phyloP scores from a whole-genome alignment of 2,329 filamentous ascomycete genomes.

The Colletotrichum chlorophyti region DNA sequence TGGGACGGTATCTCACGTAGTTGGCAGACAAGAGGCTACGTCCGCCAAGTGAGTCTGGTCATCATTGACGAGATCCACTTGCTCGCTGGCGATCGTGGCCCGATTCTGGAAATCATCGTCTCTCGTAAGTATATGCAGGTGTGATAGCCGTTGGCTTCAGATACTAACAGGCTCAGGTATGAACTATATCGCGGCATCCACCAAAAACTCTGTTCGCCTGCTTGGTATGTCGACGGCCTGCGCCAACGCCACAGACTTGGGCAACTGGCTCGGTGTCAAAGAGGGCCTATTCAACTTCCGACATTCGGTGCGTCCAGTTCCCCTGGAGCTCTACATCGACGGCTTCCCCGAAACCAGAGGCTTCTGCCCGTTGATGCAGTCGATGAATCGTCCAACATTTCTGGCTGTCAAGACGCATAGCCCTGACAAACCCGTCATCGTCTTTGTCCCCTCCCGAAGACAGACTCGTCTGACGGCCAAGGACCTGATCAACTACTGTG shows the following conservation, averaged over 20 bases:
- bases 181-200: constrained; percentile 98
- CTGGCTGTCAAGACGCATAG: constrained; percentile 96
- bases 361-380: constrained; percentile 98
- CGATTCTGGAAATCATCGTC: constrained; percentile 97
- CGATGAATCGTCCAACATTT: constrained; percentile 98
- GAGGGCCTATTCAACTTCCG: constrained; percentile 96
- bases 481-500: constrained; percentile 95
- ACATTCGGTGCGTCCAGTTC: constrained; percentile 95
- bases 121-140: constrained; percentile 52
- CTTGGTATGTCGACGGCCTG: constrained; percentile 99
- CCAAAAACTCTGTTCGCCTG: constrained; percentile 85
- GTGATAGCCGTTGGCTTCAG: neutral
- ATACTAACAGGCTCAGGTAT: constrained; percentile 61
- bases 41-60: constrained; percentile 91
- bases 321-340: constrained; percentile 95
- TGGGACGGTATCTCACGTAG: constrained; percentile 99
- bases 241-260: constrained; percentile 92
- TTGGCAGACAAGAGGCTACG: constrained; percentile 97
- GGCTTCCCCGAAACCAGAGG: constrained; percentile 94
- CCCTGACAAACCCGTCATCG: constrained; percentile 95
- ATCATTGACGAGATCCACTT: constrained; percentile 99
- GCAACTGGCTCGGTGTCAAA: constrained; percentile 96
- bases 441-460: constrained; percentile 93
- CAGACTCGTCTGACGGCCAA: constrained; percentile 95
- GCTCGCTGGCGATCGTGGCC: constrained; percentile 93